Evolutionary conservation across 768 basidiomycete species (phyloP), one percentile per base, ranked within the genome.

Genomic region (Steccherinum ochraceum): DNA sequence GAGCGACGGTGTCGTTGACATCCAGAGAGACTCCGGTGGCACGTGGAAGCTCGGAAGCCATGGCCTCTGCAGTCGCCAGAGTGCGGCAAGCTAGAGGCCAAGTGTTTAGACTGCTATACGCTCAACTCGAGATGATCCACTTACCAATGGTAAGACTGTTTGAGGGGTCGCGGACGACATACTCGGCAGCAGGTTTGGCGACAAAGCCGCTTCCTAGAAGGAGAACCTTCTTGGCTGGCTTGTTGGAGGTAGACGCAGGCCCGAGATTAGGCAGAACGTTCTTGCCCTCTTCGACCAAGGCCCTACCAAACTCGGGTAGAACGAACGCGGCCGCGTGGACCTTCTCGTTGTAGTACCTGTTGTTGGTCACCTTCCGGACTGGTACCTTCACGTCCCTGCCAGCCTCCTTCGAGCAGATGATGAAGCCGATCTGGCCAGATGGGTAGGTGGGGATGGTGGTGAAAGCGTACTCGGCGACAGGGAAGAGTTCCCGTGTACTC

Each of bases 361-460:
- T 89, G 54, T 71, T 69, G 40, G 75, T 71, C 26, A 95, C 81
- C 42, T 83, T 72, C 50, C 93, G 81, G 39, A 93, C 58, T 0
- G 94, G 86, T 18, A 74, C 81, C 48, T 74, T 78, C 56, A 99
- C 70, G 64, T 88, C 81, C 48, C 89, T 76, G 23, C 72, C 75
- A 13, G 72, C 68, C 24, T 84, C 84, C 69, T 88, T 93, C 50
- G 93, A 84, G 67, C 88, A 90, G 43, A 97, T 75, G 58, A 94
- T 77, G 72, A 94, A 94, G 20, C 96, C 94, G 61, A 98, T 99
- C 64, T 94, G 93, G 30, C 96, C 96, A n/a, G 89, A 86, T 18
- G 96, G 96, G 70, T 99, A 99, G 13, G 94, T 96, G 0, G 95
- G 95, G 58, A 98, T 94, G 19, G 93, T 97, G 53, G 93, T 94